Evolutionary conservation across 1,139 yeast genomes (phyloP).

Genomic region (Pichia sp.): DNA sequence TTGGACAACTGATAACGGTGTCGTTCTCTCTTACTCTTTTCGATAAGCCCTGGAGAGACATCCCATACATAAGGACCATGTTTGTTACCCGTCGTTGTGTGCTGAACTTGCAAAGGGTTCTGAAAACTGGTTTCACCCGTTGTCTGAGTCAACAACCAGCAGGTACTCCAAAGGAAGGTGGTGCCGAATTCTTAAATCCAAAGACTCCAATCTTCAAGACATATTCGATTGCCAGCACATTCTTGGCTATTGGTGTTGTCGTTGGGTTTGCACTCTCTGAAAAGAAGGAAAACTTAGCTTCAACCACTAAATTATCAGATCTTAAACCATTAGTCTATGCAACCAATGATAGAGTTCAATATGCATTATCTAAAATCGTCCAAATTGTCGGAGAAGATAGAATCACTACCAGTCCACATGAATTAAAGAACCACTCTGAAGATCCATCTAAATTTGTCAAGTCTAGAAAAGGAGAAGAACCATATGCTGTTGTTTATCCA

Average conservation of each 20-base stretch:
- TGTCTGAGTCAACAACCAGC: not conserved
- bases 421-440: conserved; percentile 49
- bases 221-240: conserved; percentile 13
- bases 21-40: too few species aligned
- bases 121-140: not conserved
- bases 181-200: conserved; percentile 2
- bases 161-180: too few species aligned
- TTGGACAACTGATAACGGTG: too few species aligned
- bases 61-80: too few species aligned
- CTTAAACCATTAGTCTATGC: conserved; percentile 44
- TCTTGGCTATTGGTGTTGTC: conserved; percentile 16
- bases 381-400: conserved; percentile 44
- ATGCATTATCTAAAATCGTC: conserved; percentile 45
- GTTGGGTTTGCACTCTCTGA: conserved; percentile 10
- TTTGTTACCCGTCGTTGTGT: not conserved
- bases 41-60: too few species aligned
- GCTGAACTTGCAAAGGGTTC: not conserved
- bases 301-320: conserved; percentile 17
- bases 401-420: conserved; percentile 37
- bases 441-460: conserved; percentile 66
- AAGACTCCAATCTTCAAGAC: conserved; percentile 10
- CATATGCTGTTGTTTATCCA: conserved; percentile 63
- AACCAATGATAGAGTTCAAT: conserved; percentile 35
- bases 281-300: conserved; percentile 1
- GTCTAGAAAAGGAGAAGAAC: conserved; percentile 51